Conservation (phyloP, 495 filamentous ascomycete genomes). For the Astrothelium subdiscretum region DNA sequence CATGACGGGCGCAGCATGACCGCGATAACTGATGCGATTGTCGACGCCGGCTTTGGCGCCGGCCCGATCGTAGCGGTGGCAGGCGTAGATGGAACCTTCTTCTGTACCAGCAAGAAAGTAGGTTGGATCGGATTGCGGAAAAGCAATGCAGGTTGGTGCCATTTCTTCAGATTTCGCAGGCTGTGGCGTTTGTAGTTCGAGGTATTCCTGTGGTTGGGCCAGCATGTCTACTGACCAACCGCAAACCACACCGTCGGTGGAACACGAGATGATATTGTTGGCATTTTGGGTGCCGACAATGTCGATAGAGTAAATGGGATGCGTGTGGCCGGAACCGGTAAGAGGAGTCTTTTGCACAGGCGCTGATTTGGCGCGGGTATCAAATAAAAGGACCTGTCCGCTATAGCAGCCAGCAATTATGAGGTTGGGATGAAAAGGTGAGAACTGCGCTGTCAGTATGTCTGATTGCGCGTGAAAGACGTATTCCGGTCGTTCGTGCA, state of each 20-base stretch:
- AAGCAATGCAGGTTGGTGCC: conserved; percentile 91
- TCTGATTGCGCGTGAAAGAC: conserved; percentile 94
- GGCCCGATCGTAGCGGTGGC: conserved; percentile 91
- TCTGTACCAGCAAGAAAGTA: conserved; percentile 96
- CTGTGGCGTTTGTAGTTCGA: conserved; percentile 74
- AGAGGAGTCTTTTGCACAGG: conserved; percentile 93
- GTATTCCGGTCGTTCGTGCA: conserved; percentile 88
- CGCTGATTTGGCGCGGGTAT: conserved; percentile 68
- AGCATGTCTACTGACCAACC: conserved; percentile 97
- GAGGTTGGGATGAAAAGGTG: conserved; percentile 90
- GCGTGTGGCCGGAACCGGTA: conserved; percentile 70
- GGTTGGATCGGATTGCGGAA: conserved; percentile 89
- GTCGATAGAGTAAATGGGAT: conserved; percentile 89
- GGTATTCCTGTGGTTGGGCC: conserved; percentile 81
- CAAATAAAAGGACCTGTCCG: conserved; percentile 97
- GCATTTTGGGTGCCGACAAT: conserved; percentile 97
- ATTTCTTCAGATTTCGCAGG: conserved; percentile 89
- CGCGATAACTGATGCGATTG: conserved; percentile 67
- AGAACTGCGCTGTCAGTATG: conserved; percentile 90
- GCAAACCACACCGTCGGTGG: conserved; percentile 92
- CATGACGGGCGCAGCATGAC: conserved; percentile 91
- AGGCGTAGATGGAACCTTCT: conserved; percentile 89
- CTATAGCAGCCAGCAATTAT: conserved; percentile 92
- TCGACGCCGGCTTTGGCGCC: conserved; percentile 95
- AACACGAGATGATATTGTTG: conserved; percentile 92